Base-by-base conservation (phyloP, 2,329 filamentous ascomycete species). In the Diaporthe batatas region DNA sequence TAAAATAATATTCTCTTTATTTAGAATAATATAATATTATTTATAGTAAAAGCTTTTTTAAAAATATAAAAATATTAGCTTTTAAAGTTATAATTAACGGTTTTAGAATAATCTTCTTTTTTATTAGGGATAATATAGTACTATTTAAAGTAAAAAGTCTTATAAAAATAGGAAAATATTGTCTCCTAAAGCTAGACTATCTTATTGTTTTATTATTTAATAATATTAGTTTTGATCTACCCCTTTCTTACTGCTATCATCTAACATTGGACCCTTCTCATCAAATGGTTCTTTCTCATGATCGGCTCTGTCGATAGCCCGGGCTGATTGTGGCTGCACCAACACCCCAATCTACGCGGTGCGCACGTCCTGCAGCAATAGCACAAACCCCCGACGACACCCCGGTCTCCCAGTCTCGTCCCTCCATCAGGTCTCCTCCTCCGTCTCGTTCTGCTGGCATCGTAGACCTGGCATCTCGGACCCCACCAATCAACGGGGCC, bases 311-410 rank as follows among this genome's bases (percentile, higher is more conserved):
- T 47, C 29, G 44, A 51, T 39, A n/a, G n/a, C n/a, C n/a, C 29
- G 29, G 62, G 32, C n/a, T 67, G 62, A n/a, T 65, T 67, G 62
- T 67, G 47, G 47, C 44, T 67, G 62, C 62, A 53, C 62, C 62
- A 39, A 53, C 32, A 47, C 42, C 42, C 29, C 23, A 49, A 49
- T 49, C 34, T 65, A 47, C 59, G 58, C 58, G 10, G 21, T 47
- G 21, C 39, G 16, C 39, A 42, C 29, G 29, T 29, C 2, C 29
- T 11, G n/a, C 12, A 51, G 47, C 12, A 21, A 16, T 44, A 32
- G 36, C 32, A 34, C n/a, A 39, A 12, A 25, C n/a, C 34, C 57
- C 57, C 55, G 34, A 23, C 55, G 36, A 4, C 36, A 51, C 62
- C 62, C 44, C 62, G 39, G 62, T 65, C 62, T 14, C 62, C 44